Evolutionary conservation across 2,329 filamentous ascomycete genomes (phyloP).

Genomic region (Fusarium camptoceras): DNA sequence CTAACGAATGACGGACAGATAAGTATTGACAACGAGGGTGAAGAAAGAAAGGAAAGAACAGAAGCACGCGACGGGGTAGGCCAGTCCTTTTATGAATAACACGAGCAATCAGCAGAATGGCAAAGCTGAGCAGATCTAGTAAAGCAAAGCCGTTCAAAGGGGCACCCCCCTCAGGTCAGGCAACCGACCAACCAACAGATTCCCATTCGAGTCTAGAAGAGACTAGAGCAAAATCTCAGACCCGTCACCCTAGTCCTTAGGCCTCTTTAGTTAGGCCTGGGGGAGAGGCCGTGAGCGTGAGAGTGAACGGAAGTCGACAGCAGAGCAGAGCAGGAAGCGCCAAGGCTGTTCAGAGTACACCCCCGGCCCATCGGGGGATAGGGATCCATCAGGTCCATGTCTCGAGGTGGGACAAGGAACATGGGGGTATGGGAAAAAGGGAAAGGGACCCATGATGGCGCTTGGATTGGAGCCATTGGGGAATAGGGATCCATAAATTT

Average conservation of each 20-base stretch:
- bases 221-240: constrained; percentile 21
- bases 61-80: constrained; percentile 28
- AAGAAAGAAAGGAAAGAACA: constrained; percentile 11
- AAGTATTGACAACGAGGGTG: constrained; percentile 40
- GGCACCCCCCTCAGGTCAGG: constrained; percentile 13
- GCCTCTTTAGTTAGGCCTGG: background rate
- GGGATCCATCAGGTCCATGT: constrained; percentile 15
- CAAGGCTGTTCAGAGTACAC: constrained; percentile 24
- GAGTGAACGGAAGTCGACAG: constrained; percentile 23
- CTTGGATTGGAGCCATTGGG: constrained; percentile 33
- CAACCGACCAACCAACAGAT: constrained; percentile 6
- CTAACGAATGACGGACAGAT: constrained; percentile 46
- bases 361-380: constrained; percentile 40
- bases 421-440: constrained; percentile 19
- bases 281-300: background rate
- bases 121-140: background rate
- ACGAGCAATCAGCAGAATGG: constrained; percentile 4
- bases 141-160: constrained; percentile 8
- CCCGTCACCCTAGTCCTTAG: constrained; percentile 9
- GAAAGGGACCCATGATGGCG: constrained; percentile 29
- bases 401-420: constrained; percentile 27
- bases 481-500: constrained; percentile 17
- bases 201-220: background rate
- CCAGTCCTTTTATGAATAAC: constrained; percentile 44
- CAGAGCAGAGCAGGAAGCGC: constrained; percentile 31